A percentile compares a stretch with the other conserved stretches of the same genome.
These are phyloP conservation scores for Toxoplasma gondii DNA, from an alignment of 169 alveolate species.

Conservation along the genomic window DNA sequence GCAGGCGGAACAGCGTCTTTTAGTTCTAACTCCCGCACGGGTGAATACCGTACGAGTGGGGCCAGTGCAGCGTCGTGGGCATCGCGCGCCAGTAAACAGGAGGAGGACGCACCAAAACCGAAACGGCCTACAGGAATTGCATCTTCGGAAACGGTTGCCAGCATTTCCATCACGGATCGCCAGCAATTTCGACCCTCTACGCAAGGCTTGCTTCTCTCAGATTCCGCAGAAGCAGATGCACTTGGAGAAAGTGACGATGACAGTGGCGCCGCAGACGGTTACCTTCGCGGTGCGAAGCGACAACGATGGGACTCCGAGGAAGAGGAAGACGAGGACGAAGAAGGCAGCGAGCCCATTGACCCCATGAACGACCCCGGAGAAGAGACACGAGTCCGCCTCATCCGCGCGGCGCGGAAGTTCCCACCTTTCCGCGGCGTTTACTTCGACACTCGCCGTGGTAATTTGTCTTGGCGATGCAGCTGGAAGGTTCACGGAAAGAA, in stretches of 20 bases:
- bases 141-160: background rate
- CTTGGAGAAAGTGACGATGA: background rate
- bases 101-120: background rate
- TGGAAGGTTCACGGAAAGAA: slow-evolving; percentile 35
- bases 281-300: background rate
- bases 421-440: slow-evolving; percentile 33
- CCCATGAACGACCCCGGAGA: background rate
- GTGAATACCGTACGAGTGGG: background rate
- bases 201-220: background rate
- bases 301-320: background rate
- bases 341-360: no score
- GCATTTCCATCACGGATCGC: background rate
- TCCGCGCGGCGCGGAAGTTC: background rate
- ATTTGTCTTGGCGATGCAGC: slow-evolving; percentile 37
- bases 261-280: background rate
- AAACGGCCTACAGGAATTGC: background rate
- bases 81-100: background rate
- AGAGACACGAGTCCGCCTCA: background rate
- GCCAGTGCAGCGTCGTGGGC: background rate
- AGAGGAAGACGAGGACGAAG: background rate
- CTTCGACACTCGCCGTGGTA: slow-evolving; percentile 29
- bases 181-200: background rate
- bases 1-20: background rate
- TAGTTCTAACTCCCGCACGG: background rate
- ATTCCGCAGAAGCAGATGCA: background rate